Evolutionary conservation across 345 rosid genomes (phyloP), one percentile per base, ranked within the genome.

Genomic region (Cardamine resedifolia): DNA sequence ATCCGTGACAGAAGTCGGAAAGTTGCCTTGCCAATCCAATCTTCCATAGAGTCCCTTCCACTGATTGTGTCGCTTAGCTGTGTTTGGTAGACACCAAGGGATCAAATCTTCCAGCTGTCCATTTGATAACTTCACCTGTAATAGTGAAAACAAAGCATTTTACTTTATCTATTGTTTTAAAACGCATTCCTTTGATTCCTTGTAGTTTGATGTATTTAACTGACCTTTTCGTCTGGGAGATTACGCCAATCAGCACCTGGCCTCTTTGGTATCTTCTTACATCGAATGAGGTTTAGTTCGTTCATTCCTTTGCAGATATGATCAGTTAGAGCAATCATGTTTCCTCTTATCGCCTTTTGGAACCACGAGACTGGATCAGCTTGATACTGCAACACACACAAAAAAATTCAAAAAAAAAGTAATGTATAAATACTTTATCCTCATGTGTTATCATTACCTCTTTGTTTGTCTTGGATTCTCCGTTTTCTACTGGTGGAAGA

Each of bases 221-320:
- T 67, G 70, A 90, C 96, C 92, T 85, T 86, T 71, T 86, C 95
- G 1, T 84, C 80, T 0, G 85, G 92, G n/a, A 93, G 91, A 51
- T 85, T 84, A 56, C 85, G 97, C 97, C 98, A 94, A 79, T 94
- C 97, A 49, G 96, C 82, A 78, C 96, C 98, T 16, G 98, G 96
- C 7, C 82, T 84, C 79, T 83, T 93, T 49, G 95, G 97, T 61
- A 93, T 88, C 36, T 27, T 81, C 76, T 85, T 79, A 50, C 97
- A 94, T 26, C 97, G 77, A 36, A 81, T 91, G 53, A 85, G 73
- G 74, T 94, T 89, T 58, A 89, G 75, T 73, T 91, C 96, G 26
- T 83, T 91, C 98, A 94, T 86, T 64, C 80, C 83, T 66, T 91
- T 88, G 26, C 96, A 87, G 16, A 89, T 86, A 61, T 94, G 98